Percentiles rank a stretch among this genome's conserved stretches.
Conservation (phyloP, 176 grass and related monocot genomes). For the Cenchrus americanus region DNA sequence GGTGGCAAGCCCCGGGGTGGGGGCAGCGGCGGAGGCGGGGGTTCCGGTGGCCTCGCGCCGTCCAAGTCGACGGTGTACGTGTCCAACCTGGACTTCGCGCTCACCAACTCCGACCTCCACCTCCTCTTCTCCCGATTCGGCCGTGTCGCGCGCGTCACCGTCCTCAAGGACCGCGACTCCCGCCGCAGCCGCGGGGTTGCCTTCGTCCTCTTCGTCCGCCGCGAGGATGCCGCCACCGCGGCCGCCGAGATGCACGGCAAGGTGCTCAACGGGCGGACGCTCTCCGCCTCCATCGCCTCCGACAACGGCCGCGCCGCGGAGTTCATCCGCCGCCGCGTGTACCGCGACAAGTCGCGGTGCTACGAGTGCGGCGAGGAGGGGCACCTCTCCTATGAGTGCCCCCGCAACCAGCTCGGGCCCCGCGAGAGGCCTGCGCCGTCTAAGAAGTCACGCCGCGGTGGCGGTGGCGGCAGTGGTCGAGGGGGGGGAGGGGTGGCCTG, state of each 20-base stretch:
- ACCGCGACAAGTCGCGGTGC: constrained; percentile 84
- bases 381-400: constrained; percentile 97
- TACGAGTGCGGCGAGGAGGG: constrained; percentile 86
- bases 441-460: constrained; percentile 47
- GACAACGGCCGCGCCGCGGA: constrained; percentile 87
- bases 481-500: not conserved
- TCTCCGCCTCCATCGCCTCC: constrained; percentile 75
- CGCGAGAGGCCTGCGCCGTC: constrained; percentile 70
- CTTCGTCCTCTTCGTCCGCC: constrained; percentile 87
- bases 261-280: constrained; percentile 62
- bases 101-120: constrained; percentile 99
- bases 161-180: constrained; percentile 79
- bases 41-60: constrained; percentile 86
- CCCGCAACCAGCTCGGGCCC: constrained; percentile 83
- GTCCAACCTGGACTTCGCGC: constrained; percentile 80
- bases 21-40: constrained; percentile 56
- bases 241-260: constrained; percentile 55
- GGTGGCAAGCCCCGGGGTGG: constrained; percentile 5
- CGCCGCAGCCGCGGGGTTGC: constrained; percentile 80
- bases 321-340: constrained; percentile 92
- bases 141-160: constrained; percentile 83
- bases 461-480: not conserved
- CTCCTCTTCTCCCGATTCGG: constrained; percentile 94
- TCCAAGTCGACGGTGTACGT: constrained; percentile 97
- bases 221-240: constrained; percentile 57